phyloP scores from a whole-genome alignment of 495 filamentous ascomycete genomes.

The Penicillium alfredii region DNA sequence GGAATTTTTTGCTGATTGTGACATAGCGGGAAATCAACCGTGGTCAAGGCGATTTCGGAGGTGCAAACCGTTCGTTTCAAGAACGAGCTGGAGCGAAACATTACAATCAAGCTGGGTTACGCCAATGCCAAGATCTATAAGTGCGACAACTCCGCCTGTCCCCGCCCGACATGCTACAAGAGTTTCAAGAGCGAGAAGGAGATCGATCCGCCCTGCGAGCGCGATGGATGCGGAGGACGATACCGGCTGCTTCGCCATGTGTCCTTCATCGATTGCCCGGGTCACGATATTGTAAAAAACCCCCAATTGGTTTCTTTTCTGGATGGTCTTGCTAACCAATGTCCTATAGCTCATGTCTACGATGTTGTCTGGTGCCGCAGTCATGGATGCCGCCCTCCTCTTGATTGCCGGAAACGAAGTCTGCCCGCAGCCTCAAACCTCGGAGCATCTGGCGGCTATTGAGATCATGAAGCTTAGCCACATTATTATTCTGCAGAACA shows the following conservation, averaged over 20 bases:
- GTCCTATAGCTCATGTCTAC: conserved; percentile 74
- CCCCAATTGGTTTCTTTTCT: background rate
- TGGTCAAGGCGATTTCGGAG: conserved; percentile 97
- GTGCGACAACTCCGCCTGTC: conserved; percentile 87
- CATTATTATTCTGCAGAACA: conserved; percentile 98
- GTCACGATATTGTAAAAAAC: conserved; percentile 88
- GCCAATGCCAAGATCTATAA: conserved; percentile 99
- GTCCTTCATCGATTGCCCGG: conserved; percentile 91
- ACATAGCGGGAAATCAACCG: conserved; percentile 71
- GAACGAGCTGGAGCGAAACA: conserved; percentile 97
- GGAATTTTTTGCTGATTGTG: too few species aligned
- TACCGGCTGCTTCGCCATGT: conserved; percentile 57
- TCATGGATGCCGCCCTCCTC: conserved; percentile 97
- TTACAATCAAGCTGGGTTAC: conserved; percentile 99
- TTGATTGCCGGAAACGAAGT: conserved; percentile 98
- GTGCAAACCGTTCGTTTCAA: conserved; percentile 99
- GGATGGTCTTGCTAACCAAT: conserved; percentile 3
- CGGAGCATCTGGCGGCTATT: conserved; percentile 95
- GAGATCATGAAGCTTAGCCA: conserved; percentile 99
- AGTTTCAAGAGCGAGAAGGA: conserved; percentile 99
- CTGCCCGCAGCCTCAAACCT: conserved; percentile 97
- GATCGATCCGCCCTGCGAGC: conserved; percentile 89
- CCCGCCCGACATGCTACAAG: conserved; percentile 89
- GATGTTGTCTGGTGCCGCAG: conserved; percentile 97
- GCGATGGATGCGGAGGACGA: conserved; percentile 78